Percentiles rank a stretch among this genome's conserved stretches.
phyloP scores from a whole-genome alignment of 805 yeast species.

The Blastobotrys americana region DNA sequence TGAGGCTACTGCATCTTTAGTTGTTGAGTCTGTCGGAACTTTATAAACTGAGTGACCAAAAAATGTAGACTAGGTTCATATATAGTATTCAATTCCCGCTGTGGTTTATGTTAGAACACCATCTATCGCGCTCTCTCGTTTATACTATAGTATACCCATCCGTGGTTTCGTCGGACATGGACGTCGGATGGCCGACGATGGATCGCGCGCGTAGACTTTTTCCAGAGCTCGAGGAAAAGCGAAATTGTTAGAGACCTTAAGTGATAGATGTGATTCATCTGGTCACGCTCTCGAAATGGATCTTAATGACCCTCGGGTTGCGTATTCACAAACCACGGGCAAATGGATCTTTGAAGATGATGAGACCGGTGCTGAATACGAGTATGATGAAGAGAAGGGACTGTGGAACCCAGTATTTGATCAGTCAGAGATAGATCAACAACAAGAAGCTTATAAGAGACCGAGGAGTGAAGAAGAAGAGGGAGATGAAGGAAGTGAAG shows the following conservation, averaged over 20 bases:
- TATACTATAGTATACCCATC: no score
- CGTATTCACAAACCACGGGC: constrained; percentile 29
- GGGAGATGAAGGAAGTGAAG: constrained; percentile 20
- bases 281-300: not conserved
- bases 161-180: no score
- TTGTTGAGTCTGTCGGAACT: constrained; percentile 36
- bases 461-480: constrained; percentile 22
- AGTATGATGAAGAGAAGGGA: constrained; percentile 28
- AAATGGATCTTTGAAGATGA: constrained; percentile 36
- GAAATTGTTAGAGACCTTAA: no score
- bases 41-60: constrained; percentile 9
- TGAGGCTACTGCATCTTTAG: constrained; percentile 41
- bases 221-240: no score
- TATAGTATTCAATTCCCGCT: no score
- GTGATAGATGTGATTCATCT: no score
- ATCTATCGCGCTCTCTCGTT: no score
- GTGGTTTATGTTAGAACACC: no score
- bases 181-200: no score
- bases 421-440: constrained; percentile 17
- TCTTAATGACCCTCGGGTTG: constrained; percentile 24
- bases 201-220: no score
- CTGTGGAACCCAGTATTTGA: constrained; percentile 32
- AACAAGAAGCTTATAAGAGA: constrained; percentile 18
- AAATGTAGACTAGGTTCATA: no score
- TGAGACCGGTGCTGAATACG: constrained; percentile 25